Evolutionary conservation across 257 asterid genomes (phyloP), one percentile per base, ranked within the genome.

Genomic region (Linderniella brevidens): DNA sequence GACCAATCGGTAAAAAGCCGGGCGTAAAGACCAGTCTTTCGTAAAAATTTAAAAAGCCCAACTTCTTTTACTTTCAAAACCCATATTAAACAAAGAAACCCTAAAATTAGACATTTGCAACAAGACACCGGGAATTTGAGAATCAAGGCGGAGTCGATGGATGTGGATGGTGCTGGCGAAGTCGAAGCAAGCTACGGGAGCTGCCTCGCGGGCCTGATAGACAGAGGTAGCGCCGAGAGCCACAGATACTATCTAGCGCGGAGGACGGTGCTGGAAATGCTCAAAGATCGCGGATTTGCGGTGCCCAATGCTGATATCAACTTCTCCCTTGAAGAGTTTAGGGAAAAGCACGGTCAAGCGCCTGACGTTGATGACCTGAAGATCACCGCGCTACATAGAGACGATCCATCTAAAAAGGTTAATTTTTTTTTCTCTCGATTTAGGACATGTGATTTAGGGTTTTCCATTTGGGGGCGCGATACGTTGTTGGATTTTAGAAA

Each of bases 261-360:
- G 11, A 65, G 69, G 63, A 88, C 95, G 8, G 20, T 71, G 55
- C 72, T 84, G 52, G 98, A 88, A 54, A 88, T 88, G 98, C 94
- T 88, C 6, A 78, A 64, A 62, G 95, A 88, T 40, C 90, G 98
- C 38, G 98, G 95, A 19, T 88, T 69, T 52, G 76, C 80, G 9
- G 80, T 84, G 11, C 95, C 93, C 51, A 56, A 16, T 49, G 50
- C 77, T 0, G 95, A 84, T 18, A 69, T 84, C 49, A 83, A 70
- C 11, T n/a, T 77, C 9, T 57, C 93, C n/a, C 82, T 88, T 19
- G 59, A 67, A 17, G 80, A 76, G 2, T 88, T 88, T 48, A 79
- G 95, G 1, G 53, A 48, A 0, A 76, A 64, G 61, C 67, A 68
- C 17, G 83, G 93, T 0, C 64, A 70, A 29, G 38, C 1, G 10